phyloP scores from a whole-genome alignment of 805 yeast genomes.

The Suhomyces sp. region DNA sequence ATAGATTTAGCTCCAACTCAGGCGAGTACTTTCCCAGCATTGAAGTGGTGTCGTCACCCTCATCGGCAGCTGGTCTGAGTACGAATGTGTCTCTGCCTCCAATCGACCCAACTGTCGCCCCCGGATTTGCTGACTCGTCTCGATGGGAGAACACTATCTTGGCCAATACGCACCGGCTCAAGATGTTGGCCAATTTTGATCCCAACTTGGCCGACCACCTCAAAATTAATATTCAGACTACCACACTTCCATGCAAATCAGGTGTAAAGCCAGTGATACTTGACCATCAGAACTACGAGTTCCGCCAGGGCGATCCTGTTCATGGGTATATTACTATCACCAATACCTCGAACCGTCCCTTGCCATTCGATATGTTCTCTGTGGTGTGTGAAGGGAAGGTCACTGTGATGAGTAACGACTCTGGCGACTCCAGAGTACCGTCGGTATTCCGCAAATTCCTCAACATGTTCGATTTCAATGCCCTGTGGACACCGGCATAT shows the following conservation, averaged over 20 bases:
- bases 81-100: not conserved
- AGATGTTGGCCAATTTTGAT: conserved; percentile 16
- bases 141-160: conserved; percentile 29
- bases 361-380: conserved; percentile 27
- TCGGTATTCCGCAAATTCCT: conserved; percentile 25
- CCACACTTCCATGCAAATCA: conserved; percentile 13
- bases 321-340: conserved; percentile 22
- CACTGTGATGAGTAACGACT: conserved; percentile 19
- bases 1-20: not conserved
- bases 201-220: conserved; percentile 15
- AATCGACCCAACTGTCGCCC: not conserved
- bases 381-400: conserved; percentile 28
- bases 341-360: conserved; percentile 15
- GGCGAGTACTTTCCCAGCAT: conserved; percentile 4
- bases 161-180: conserved; percentile 25
- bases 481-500: conserved; percentile 29
- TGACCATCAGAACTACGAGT: conserved; percentile 19
- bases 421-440: conserved; percentile 16
- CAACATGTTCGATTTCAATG: conserved; percentile 29
- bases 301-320: conserved; percentile 25
- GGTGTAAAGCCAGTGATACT: conserved; percentile 16
- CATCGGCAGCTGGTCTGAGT: not conserved
- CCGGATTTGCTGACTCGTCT: conserved; percentile 6
- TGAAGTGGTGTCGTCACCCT: not conserved
- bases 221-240: conserved; percentile 17